A percentile compares a stretch with the other conserved stretches of the same genome.
phyloP scores from a whole-genome alignment of 805 yeast species.

The Soucietia sequanensis region DNA sequence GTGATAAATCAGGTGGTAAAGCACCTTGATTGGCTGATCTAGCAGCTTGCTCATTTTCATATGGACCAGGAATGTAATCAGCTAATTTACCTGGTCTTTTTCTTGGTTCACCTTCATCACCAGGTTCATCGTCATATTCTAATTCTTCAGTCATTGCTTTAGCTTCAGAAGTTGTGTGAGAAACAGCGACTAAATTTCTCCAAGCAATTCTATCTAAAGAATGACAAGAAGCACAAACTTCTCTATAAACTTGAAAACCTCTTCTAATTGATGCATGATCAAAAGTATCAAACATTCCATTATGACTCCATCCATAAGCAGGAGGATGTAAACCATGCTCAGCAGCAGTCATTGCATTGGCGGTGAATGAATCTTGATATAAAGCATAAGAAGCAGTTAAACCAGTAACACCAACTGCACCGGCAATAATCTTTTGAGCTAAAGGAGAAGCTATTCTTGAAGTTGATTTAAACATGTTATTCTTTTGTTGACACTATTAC shows the following conservation, averaged over 20 bases:
- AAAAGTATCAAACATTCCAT: conserved; percentile 85
- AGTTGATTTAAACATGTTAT: too few relatives aligned
- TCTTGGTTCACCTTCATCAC: conserved; percentile 95
- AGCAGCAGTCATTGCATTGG: conserved; percentile 96
- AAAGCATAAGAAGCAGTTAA: conserved; percentile 76
- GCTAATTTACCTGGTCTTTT: conserved; percentile 98
- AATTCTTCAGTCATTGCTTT: conserved; percentile 93
- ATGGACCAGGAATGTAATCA: conserved; percentile 92
- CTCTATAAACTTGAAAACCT: conserved; percentile 98
- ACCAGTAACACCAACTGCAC: conserved; percentile 72
- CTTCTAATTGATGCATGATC: conserved; percentile 97
- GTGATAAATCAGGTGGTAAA: conserved; percentile 94
- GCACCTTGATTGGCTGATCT: conserved; percentile 99
- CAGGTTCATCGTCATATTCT: conserved; percentile 96
- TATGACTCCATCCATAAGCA: conserved; percentile 88
- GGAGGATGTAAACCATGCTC: conserved; percentile 99
- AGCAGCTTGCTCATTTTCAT: conserved; percentile 98
- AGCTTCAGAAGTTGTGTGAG: conserved; percentile 87
- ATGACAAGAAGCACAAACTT: conserved; percentile 99
- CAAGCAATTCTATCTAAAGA: conserved; percentile 95
- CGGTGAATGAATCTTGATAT: conserved; percentile 82
- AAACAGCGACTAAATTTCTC: conserved; percentile 97
- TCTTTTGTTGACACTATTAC: too few relatives aligned
- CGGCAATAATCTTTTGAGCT: conserved; percentile 53
- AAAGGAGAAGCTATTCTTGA: conserved; percentile 15